Base-by-base conservation (phyloP, 352 stramenopile genomes). In the Pythium folliculosum region DNA sequence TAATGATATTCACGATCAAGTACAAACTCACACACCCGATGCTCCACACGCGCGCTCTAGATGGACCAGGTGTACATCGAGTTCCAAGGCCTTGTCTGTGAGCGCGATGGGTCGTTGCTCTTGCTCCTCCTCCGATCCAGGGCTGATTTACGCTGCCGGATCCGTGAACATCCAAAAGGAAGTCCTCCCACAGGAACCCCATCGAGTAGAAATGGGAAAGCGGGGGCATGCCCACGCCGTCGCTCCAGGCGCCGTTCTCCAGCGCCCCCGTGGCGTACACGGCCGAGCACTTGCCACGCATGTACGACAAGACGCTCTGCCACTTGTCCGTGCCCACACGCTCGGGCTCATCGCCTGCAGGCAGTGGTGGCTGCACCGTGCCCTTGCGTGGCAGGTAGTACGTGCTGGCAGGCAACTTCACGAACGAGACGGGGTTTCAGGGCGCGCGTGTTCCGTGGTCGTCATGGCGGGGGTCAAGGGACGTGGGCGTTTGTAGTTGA, bases 201-300 rank as follows among this genome's bases (percentile, higher is more conserved):
- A 63, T 52, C 27, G 57, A 54, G 37, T 60, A 59, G 12, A 54
- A 47, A 2, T 54, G 57, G 0, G 16, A 38, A 19, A 61, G 23
- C 2, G 43, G 57, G 9, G 57, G 44, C 43, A 63, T 48, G 17
- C 17, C 44, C 5, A 47, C 13, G 25, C 57, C 57, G 27, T 63
- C 57, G n/a, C 40, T 63, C 57, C 57, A 63, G 14, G 44, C 44
- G 23, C 57, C 57, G 37, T 30, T 55, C 23, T 63, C 47, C 5
- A 63, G 45, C 8, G 43, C 57, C 10, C 57, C 57, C 16, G 44
- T 16, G 14, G 43, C 57, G 10, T 32, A 55, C 19, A 63, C 57
- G 23, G n/a, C 25, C 21, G 57, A 63, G 43, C 57, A 54, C 16
- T 44, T 63, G 23, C 57, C 43, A 12, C 57, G 57, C 57, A 63